phyloP scores from a whole-genome alignment of 306 rosid species.

The Cyclanthera cordifolia region DNA sequence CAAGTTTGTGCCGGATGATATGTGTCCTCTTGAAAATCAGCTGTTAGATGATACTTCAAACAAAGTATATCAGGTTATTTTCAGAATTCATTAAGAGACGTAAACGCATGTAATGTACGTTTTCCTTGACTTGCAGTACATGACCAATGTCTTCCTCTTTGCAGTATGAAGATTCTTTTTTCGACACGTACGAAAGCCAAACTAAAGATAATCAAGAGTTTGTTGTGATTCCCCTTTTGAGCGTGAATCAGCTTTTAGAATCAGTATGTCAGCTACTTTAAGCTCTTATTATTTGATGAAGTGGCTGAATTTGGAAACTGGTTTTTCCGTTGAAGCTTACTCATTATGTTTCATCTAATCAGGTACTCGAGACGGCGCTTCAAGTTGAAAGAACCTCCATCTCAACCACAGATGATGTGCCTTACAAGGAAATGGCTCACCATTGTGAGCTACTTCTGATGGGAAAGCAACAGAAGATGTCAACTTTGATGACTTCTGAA shows the following conservation, averaged over 20 bases:
- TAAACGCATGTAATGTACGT: not conserved
- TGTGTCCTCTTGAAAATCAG: constrained; percentile 51
- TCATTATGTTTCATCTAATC: constrained; percentile 12
- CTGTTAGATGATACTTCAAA: constrained; percentile 27
- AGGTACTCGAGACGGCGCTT: constrained; percentile 65
- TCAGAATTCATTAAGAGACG: constrained; percentile 22
- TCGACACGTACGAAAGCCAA: constrained; percentile 47
- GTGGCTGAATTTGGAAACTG: not conserved
- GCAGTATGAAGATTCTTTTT: constrained; percentile 56
- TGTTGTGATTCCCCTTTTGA: constrained; percentile 40
- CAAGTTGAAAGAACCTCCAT: constrained; percentile 52
- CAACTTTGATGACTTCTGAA: constrained; percentile 43
- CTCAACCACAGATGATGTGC: constrained; percentile 33
- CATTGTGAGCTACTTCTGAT: constrained; percentile 65
- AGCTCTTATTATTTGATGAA: constrained; percentile 10
- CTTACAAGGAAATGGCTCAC: constrained; percentile 70
- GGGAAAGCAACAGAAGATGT: constrained; percentile 72
- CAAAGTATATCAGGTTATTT: constrained; percentile 27
- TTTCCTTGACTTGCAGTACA: not conserved
- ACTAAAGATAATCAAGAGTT: constrained; percentile 25
- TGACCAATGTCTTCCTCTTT: constrained; percentile 1
- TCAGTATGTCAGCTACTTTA: constrained; percentile 48
- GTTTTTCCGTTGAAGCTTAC: not conserved
- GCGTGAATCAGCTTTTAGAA: constrained; percentile 78
- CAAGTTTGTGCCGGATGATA: constrained; percentile 53